Evolutionary conservation across 768 basidiomycete species (phyloP), one percentile per base, ranked within the genome.

Genomic region (Albatrellus ellisii): DNA sequence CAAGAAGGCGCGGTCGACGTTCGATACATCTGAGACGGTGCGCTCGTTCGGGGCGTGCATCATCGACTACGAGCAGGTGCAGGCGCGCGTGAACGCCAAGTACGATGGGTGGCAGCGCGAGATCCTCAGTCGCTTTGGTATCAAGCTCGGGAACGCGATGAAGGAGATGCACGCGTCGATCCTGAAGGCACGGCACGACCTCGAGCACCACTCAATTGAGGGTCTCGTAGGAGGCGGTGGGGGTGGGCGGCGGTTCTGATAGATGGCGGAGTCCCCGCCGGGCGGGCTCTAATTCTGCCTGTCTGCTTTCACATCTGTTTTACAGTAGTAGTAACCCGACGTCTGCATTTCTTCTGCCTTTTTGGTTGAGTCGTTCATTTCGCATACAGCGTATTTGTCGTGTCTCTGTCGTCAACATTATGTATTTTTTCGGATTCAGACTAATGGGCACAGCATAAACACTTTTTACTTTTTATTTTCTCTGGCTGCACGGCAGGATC

Each of bases 61-160:
- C 33, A 82, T 99, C 53, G 88, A 97, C 61, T 99, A 97, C 60
- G 94, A 98, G 59, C 92, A 94, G 60, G 95, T 97, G 21, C 95
- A 99, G 62, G 75, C 87, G 34, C 75, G 92, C 51, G 95, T 99
- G 54, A 97, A 97, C 60, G 89, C 92, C 46, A 98, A 97, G 66
- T 99, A 99, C 59, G 95, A 98, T 57, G 68, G 88, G 15, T 98
- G 95, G 94, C 94, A 98, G 67, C 70, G 83, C 46, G 95, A 99
- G 52, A 89, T 99, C 46, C 66, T 97, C 50, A 80, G 77, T 47
- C 70, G 90, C 36, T 98, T 97, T 55, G 94, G 95, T 3, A 73
- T 75, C 46, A 97, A 95, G 67, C 71, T 99, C 43, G 89, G 90
- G 4, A 82, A 81, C 46, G 81, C 81, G 41, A 97, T 99, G 90